Percentiles rank a stretch among this genome's conserved stretches.
Conservation (phyloP, 768 basidiomycete genomes). For the Pilatotrama ljubarskyi region DNA sequence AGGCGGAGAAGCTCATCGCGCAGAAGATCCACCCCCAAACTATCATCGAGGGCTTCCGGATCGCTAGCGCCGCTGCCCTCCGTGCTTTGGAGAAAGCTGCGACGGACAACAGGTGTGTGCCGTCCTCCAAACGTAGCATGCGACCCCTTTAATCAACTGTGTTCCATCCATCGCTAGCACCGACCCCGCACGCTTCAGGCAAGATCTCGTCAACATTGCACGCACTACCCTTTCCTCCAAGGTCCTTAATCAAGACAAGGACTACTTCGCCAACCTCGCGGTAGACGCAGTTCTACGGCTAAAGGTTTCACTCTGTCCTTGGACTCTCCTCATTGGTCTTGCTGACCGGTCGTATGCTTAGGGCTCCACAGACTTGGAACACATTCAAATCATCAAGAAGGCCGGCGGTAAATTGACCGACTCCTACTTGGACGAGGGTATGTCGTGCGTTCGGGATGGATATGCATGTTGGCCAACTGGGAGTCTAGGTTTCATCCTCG, state of each 20-base stretch:
- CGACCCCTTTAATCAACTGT: too few species aligned
- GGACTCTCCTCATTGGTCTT: too few species aligned
- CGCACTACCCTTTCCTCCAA: constrained; percentile 94
- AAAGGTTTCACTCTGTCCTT: too few species aligned
- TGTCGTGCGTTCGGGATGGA: constrained; percentile 3
- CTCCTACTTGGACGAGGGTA: constrained; percentile 96
- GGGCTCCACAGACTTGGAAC: constrained; percentile 96
- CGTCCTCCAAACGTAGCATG: neutral
- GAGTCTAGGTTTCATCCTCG: constrained; percentile 88
- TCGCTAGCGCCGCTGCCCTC: constrained; percentile 84
- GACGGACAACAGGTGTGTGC: constrained; percentile 70
- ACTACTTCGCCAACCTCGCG: constrained; percentile 96
- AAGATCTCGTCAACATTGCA: constrained; percentile 95
- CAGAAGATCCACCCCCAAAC: constrained; percentile 97
- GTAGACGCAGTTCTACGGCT: constrained; percentile 94
- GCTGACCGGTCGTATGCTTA: constrained; percentile 30
- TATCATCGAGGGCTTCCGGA: constrained; percentile 94
- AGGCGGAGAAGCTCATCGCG: constrained; percentile 92
- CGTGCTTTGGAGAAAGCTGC: constrained; percentile 82
- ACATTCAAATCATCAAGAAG: constrained; percentile 99
- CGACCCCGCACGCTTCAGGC: constrained; percentile 73
- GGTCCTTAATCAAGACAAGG: constrained; percentile 94
- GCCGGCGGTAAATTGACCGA: constrained; percentile 98
- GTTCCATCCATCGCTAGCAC: constrained; percentile 42
- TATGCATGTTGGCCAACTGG: neutral